phyloP scores from a whole-genome alignment of 352 stramenopile species.

The Pythium sukuiense region DNA sequence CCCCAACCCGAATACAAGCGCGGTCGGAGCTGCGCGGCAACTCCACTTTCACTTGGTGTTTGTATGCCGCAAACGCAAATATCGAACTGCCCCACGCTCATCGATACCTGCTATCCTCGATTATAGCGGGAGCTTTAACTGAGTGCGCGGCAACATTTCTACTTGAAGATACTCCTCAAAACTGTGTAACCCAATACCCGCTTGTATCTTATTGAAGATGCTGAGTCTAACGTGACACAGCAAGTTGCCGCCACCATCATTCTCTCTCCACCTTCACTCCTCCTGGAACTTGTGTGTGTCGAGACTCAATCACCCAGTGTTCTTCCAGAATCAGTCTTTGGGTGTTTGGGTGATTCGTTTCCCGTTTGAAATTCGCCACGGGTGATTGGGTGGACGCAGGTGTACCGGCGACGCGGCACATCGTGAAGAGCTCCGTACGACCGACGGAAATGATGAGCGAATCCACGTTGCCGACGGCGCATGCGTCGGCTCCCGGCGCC shows the following conservation, averaged over 20 bases:
- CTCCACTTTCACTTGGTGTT: constrained; percentile 17
- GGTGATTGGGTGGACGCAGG: constrained; percentile 14
- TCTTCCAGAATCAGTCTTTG: constrained; percentile 1
- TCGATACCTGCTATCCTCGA: constrained; percentile 13
- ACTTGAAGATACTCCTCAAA: not conserved
- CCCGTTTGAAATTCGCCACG: constrained; percentile 8
- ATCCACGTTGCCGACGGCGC: constrained; percentile 3
- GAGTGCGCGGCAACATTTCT: constrained; percentile 18
- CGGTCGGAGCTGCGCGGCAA: not conserved
- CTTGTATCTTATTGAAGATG: constrained; percentile 5
- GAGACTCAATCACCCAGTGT: not conserved
- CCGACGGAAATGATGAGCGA: constrained; percentile 24
- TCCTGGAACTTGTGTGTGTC: constrained; percentile 3
- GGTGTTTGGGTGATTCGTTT: not conserved
- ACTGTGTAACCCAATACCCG: constrained; percentile 20
- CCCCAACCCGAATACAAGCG: constrained; percentile 17
- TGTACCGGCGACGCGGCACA: constrained; percentile 32
- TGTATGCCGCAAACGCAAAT: constrained; percentile 24
- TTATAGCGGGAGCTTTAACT: constrained; percentile 1
- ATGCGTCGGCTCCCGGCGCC: not conserved
- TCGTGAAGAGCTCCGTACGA: constrained; percentile 13
- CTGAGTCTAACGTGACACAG: constrained; percentile 33
- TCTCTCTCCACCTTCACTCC: constrained; percentile 39
- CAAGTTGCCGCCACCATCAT: constrained; percentile 67
- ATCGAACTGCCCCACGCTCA: constrained; percentile 23